These are phyloP conservation scores for Phlyctochytrium arcticum DNA, from an alignment of 192 early-diverging fungal species.

Conservation along the genomic window DNA sequence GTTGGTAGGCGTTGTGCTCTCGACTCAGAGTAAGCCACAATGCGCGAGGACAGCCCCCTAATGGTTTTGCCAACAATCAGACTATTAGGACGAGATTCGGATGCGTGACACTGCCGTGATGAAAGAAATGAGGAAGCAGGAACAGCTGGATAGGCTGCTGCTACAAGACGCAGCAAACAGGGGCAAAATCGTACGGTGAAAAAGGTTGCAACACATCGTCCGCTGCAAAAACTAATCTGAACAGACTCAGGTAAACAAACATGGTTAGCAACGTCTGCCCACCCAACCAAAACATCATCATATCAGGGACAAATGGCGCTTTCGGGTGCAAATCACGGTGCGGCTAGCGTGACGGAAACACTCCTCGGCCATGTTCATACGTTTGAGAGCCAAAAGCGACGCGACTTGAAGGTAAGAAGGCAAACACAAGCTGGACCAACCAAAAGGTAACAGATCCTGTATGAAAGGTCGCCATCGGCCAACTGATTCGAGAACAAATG, in stretches of 20 bases:
- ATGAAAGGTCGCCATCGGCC: constrained; percentile 12
- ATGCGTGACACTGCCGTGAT: constrained; percentile 25
- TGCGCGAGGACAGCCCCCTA: not conserved
- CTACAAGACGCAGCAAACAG: constrained; percentile 34
- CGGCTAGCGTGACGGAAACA: constrained; percentile 12
- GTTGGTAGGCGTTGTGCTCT: constrained; percentile 6
- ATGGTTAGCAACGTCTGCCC: no score
- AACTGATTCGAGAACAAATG: constrained; percentile 27
- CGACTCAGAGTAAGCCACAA: constrained; percentile 6
- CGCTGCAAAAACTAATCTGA: not conserved
- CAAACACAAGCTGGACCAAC: no score
- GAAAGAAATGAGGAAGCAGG: constrained; percentile 29
- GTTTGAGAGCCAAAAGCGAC: constrained; percentile 33
- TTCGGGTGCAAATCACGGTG: constrained; percentile 25
- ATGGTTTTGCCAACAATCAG: not conserved
- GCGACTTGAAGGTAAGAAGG: constrained; percentile 19
- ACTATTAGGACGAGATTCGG: constrained; percentile 16
- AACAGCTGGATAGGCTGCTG: constrained; percentile 23
- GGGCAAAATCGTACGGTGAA: constrained; percentile 27
- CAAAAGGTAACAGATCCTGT: no score
- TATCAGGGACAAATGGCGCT: constrained; percentile 37
- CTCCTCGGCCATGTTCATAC: constrained; percentile 23
- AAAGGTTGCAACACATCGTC: not conserved
- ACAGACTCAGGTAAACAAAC: not conserved
- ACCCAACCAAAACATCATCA: no score